Evolutionary conservation across 164 flowering plant species (phyloP).

Genomic region (Magnolia sinica): DNA sequence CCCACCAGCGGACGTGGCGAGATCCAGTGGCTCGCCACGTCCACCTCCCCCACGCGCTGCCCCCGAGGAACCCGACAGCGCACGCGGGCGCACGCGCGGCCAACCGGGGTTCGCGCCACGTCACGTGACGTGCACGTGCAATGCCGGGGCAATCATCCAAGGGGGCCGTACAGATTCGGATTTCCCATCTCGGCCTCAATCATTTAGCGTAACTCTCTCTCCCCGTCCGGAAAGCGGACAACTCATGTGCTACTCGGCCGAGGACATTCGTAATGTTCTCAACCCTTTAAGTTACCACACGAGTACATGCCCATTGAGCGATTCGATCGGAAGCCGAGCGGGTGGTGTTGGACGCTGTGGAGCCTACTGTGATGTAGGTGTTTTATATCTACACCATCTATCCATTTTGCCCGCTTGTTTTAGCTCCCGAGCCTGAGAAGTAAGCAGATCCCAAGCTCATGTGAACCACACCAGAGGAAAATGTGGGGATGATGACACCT

Average conservation of each 20-base stretch:
- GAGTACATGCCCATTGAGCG: too few relatives aligned
- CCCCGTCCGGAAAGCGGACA: background rate
- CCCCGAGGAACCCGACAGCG: slow-evolving; percentile 7
- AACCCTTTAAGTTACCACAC: too few relatives aligned
- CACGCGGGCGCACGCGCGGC: slow-evolving; percentile 13
- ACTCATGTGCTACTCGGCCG: background rate
- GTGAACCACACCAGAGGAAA: too few relatives aligned
- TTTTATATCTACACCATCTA: too few relatives aligned
- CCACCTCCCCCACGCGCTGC: background rate
- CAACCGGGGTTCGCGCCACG: slow-evolving; percentile 4
- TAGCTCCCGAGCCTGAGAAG: too few relatives aligned
- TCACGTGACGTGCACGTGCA: slow-evolving; percentile 17
- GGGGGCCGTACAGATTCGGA: slow-evolving; percentile 5
- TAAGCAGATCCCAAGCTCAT: too few relatives aligned
- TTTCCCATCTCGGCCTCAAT: slow-evolving; percentile 8
- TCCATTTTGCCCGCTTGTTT: too few relatives aligned
- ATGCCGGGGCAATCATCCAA: slow-evolving; percentile 14
- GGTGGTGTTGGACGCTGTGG: too few relatives aligned
- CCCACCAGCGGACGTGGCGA: background rate
- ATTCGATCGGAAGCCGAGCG: too few relatives aligned
- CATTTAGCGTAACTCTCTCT: background rate
- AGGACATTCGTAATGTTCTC: background rate
- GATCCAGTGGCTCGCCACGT: background rate
- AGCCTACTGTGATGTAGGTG: too few relatives aligned
- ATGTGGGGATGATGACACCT: too few relatives aligned